Percentiles rank a stretch among this genome's conserved stretches.
These are phyloP conservation scores for Glaciozyma antarctica DNA, from an alignment of 768 basidiomycete genomes.

Conservation along the genomic window DNA sequence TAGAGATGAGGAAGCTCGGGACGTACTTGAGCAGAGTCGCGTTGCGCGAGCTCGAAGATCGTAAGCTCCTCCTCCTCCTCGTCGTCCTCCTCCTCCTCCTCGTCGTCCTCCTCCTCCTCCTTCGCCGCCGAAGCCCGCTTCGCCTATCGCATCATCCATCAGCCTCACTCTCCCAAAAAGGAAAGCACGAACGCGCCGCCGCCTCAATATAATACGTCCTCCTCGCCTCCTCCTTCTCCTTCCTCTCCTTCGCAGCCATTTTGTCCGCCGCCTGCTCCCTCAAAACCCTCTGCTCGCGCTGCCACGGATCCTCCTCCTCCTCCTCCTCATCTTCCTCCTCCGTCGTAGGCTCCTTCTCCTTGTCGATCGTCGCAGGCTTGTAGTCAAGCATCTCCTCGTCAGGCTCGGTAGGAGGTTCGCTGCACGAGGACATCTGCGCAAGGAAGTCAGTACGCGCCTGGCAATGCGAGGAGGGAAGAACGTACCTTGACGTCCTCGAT, in stretches of 20 bases:
- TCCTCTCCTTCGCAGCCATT: not conserved
- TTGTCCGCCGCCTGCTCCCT: not conserved
- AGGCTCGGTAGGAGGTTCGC: not conserved
- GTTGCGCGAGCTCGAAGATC: not conserved
- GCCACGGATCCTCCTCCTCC: not conserved
- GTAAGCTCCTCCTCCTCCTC: conserved; percentile 3
- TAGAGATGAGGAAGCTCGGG: not conserved
- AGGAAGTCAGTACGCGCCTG: not conserved
- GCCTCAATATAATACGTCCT: not conserved
- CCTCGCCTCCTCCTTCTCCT: not conserved
- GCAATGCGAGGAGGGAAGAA: not conserved
- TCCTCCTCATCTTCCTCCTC: not conserved
- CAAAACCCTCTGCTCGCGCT: not conserved
- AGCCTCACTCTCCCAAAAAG: no score
- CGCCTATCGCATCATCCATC: not conserved
- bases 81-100: not conserved
- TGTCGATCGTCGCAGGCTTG: not conserved
- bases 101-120: not conserved
- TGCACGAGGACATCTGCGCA: not conserved
- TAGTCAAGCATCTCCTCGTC: not conserved
- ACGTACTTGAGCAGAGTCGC: not conserved
- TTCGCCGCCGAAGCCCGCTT: not conserved
- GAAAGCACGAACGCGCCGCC: no score
- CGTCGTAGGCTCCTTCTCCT: not conserved
- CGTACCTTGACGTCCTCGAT: not conserved